phyloP scores from a whole-genome alignment of 2,329 filamentous ascomycete species.

The Clarireedia monteithiana region DNA sequence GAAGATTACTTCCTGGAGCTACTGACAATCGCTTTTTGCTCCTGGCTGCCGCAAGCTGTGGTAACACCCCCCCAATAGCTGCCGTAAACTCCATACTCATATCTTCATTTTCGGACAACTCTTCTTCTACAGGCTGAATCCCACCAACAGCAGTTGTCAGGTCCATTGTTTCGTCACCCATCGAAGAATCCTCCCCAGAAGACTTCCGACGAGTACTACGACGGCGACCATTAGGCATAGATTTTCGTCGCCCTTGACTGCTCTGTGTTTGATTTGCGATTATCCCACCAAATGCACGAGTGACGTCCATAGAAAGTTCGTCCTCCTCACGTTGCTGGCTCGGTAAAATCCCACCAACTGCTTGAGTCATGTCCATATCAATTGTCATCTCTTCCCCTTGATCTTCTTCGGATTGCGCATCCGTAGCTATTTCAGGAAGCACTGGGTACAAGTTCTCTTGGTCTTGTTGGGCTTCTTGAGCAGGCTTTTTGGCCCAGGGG shows the following conservation, averaged over 20 bases:
- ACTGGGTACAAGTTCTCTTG: conserved; percentile 44
- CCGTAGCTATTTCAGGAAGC: conserved; percentile 26
- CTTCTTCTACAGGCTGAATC: conserved; percentile 34
- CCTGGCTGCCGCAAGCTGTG: conserved; percentile 30
- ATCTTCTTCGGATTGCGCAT: conserved; percentile 17
- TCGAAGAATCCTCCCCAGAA: conserved; percentile 23
- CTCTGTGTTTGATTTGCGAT: conserved; percentile 34
- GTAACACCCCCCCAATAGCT: conserved; percentile 50
- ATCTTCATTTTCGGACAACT: conserved; percentile 47
- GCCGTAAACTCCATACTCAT: conserved; percentile 75
- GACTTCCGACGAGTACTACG: conserved; percentile 33
- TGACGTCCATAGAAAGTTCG: conserved; percentile 88
- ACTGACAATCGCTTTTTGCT: conserved; percentile 15
- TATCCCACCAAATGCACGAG: conserved; percentile 73
- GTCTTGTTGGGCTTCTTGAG: conserved; percentile 30
- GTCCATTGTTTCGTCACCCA: conserved; percentile 41
- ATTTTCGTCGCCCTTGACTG: conserved; percentile 24
- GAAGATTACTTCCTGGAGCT: conserved; percentile 9
- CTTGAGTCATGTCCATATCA: conserved; percentile 50
- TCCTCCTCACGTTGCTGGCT: conserved; percentile 30
- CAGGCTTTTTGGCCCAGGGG: conserved; percentile 59
- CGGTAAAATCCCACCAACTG: conserved; percentile 44
- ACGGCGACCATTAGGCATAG: conserved; percentile 24
- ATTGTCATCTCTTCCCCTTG: conserved; percentile 39
- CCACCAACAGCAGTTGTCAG: conserved; percentile 49